Evolutionary conservation across 2,329 filamentous ascomycete genomes (phyloP), one percentile per base, ranked within the genome.

Genomic region (Phialocephala subalpina): DNA sequence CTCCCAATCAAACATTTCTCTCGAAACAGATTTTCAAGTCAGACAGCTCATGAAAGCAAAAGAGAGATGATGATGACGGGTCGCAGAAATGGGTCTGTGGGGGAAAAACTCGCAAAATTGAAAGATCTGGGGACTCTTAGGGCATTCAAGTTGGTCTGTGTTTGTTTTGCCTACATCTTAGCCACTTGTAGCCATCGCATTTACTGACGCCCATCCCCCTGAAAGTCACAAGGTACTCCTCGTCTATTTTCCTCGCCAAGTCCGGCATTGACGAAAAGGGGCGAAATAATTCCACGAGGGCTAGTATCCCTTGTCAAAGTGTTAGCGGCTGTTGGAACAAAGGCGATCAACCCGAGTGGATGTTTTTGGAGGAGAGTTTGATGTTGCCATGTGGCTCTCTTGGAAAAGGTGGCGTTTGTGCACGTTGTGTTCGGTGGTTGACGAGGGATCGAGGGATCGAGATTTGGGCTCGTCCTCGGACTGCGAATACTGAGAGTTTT

Each of bases 211-310:
- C 29, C 29, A 33, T 9, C 29, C 29, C 29, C 29, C 29, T 33
- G 29, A 33, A 33, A 33, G 29, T 33, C 29, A 33, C 29, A 33
- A n/a, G 38, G 38, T 16, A 42, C 18, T 12, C 38, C 38, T 42
- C 38, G 38, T 42, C 38, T 42, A 42, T 42, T 42, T 4, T 42
- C 18, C 38, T 49, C 45, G 45, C 18, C 22, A 16, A 49, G 22
- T 49, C 20, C 45, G 45, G 45, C 45, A 49, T 49, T 49, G 45
- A 49, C 8, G 45, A 18, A 49, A 49, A 49, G 20, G 45, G 45
- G 38, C 18, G 18, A 42, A n/a, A 42, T 16, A n/a, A 33, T 33
- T 33, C 29, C 4, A 22, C n/a, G n/a, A 49, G n/a, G 45, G 11
- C 14, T 5, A 16, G 16, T 42, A 18, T 18, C 18, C 14, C 40